phyloP scores from a whole-genome alignment of 1,284 basidiomycete species.

The Tremellales sp. region DNA sequence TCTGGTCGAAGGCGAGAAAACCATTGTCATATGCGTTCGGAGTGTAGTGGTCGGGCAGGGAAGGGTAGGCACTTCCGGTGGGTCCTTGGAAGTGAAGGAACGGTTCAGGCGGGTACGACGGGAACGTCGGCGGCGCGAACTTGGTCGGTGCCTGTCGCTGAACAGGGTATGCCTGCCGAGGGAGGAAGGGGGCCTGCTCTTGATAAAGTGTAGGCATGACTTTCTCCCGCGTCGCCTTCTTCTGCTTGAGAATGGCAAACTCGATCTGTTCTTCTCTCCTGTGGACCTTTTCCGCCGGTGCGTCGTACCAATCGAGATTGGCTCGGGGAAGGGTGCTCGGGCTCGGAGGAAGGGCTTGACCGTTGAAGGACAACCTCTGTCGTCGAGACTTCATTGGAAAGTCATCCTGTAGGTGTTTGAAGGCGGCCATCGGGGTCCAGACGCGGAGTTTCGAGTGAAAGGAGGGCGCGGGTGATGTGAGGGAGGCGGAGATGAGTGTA shows the following conservation, averaged over 20 bases:
- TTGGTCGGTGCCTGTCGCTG: not conserved
- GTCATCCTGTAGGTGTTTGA: not conserved
- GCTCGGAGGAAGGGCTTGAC: not conserved
- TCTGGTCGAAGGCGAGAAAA: not conserved
- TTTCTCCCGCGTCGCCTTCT: not conserved
- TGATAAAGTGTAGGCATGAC: not conserved
- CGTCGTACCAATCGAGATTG: not conserved
- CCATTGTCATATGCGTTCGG: too few species aligned
- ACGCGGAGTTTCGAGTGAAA: too few species aligned
- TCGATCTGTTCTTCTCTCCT: too few species aligned
- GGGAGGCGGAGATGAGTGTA: not conserved
- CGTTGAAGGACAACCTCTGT: not conserved
- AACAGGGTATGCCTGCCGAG: not conserved
- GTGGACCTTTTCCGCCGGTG: not conserved
- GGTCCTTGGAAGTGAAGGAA: too few species aligned
- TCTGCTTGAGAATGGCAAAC: too few species aligned
- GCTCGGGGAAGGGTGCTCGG: not conserved
- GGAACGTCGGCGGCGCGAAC: not conserved
- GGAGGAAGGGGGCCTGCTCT: not conserved
- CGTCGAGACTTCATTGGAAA: not conserved
- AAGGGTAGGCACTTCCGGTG: not conserved
- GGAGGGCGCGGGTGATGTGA: not conserved
- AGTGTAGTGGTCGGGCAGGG: too few species aligned
- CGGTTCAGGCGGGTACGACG: too few species aligned
- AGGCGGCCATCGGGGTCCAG: too few species aligned